A percentile compares a stretch with the other conserved stretches of the same genome.
Conservation (phyloP, 768 basidiomycete genomes). For the Suillus fuscotomentosus region DNA sequence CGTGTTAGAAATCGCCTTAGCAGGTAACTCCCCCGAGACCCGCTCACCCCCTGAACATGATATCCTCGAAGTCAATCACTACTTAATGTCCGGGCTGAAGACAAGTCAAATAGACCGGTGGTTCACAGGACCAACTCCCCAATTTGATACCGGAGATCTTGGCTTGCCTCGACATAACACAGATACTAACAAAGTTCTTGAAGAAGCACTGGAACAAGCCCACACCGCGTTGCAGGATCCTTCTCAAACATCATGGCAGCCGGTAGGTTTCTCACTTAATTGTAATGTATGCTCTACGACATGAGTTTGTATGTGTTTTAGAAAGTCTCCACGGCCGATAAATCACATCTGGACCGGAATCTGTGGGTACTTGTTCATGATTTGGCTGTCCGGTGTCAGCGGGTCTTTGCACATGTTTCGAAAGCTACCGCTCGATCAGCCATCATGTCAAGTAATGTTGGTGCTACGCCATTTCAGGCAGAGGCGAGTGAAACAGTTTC, state of each 20-base stretch:
- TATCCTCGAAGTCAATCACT: conserved; percentile 77
- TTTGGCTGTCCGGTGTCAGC: conserved; percentile 57
- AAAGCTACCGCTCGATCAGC: conserved; percentile 65
- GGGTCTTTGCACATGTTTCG: conserved; percentile 61
- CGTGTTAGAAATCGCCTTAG: conserved; percentile 44
- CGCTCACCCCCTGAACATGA: conserved; percentile 56
- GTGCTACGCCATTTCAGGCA: conserved; percentile 27
- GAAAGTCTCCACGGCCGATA: conserved; percentile 47
- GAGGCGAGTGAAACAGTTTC: conserved; percentile 31
- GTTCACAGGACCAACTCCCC: conserved; percentile 60
- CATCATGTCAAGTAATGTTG: conserved; percentile 33
- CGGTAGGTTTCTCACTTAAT: conserved; percentile 41
- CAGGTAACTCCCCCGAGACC: conserved; percentile 52
- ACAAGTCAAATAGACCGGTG: conserved; percentile 73
- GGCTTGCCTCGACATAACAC: conserved; percentile 21
- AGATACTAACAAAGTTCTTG: conserved; percentile 23
- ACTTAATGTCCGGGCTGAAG: conserved; percentile 69
- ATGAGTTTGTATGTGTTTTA: conserved; percentile 35
- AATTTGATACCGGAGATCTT: conserved; percentile 33
- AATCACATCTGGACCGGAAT: conserved; percentile 64
- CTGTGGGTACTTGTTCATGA: conserved; percentile 63
- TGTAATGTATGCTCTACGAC: conserved; percentile 23
- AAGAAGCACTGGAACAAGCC: conserved; percentile 46
- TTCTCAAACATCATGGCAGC: conserved; percentile 47
- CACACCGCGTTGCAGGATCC: conserved; percentile 47